phyloP scores from a whole-genome alignment of 352 stramenopile genomes.

The Pseudoperonospora humuli region DNA sequence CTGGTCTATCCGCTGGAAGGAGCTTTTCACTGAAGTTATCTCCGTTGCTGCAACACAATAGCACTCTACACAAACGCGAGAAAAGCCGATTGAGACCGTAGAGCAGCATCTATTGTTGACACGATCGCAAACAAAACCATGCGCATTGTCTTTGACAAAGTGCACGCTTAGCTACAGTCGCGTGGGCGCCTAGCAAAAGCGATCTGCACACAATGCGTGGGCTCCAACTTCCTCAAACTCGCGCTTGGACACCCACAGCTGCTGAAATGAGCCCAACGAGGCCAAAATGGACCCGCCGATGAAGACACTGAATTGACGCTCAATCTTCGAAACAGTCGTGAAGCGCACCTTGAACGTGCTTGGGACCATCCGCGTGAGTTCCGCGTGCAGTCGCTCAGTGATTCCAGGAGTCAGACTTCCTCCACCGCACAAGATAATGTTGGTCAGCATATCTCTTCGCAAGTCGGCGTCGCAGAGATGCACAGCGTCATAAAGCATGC shows the following conservation, averaged over 20 bases:
- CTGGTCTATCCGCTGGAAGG: conserved; percentile 9
- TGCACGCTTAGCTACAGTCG: conserved; percentile 6
- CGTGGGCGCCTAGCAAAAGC: conserved; percentile 44
- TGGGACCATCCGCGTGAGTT: conserved; percentile 70
- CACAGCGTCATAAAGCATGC: conserved; percentile 80
- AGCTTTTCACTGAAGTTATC: conserved; percentile 3
- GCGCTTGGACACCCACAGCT: conserved; percentile 80
- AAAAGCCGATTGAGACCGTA: conserved; percentile 2
- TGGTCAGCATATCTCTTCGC: conserved; percentile 77
- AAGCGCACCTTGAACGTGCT: conserved; percentile 86
- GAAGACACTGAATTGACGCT: conserved; percentile 84
- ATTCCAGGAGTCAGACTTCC: conserved; percentile 65
- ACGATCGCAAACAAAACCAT: conserved; percentile 5
- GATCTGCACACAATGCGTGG: conserved; percentile 52
- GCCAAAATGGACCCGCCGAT: conserved; percentile 84
- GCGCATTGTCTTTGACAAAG: no score
- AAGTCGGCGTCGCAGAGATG: conserved; percentile 78
- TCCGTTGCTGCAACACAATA: not conserved
- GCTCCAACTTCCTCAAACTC: conserved; percentile 81
- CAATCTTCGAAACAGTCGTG: conserved; percentile 71
- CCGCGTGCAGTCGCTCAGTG: conserved; percentile 69
- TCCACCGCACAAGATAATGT: conserved; percentile 83
- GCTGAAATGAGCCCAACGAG: conserved; percentile 83
- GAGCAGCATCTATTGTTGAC: conserved; percentile 4
- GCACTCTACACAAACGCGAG: conserved; percentile 1